Percentiles rank a stretch among this genome's conserved stretches.
These are phyloP conservation scores for Rheum nobile DNA, from an alignment of 148 eudicot species.

Conservation along the genomic window DNA sequence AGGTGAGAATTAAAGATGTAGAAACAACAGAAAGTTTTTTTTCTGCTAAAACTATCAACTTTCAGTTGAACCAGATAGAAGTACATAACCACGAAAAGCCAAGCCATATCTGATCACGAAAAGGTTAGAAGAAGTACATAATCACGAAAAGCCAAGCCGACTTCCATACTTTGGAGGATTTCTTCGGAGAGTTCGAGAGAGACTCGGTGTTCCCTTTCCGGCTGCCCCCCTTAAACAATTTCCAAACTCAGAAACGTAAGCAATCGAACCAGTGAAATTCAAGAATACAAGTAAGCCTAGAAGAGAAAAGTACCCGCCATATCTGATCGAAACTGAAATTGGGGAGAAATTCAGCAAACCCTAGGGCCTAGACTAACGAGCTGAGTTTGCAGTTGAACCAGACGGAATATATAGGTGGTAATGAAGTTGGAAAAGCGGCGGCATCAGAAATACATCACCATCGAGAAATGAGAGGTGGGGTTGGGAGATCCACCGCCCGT, in stretches of 20 bases:
- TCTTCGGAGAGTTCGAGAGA: slow-evolving; percentile 78
- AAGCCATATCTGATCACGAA: too few species aligned
- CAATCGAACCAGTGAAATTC: neutral
- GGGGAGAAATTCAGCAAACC: neutral
- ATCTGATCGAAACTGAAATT: neutral
- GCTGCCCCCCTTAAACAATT: slow-evolving; percentile 24
- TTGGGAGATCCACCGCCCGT: too few species aligned
- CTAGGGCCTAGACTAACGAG: neutral
- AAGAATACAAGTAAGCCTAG: neutral
- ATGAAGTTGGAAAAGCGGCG: too few species aligned
- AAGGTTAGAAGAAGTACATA: slow-evolving; percentile 29
- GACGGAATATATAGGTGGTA: too few species aligned
- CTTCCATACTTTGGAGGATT: slow-evolving; percentile 96
- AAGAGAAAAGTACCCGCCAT: neutral
- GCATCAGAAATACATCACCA: too few species aligned
- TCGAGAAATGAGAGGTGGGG: too few species aligned
- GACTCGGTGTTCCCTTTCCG: slow-evolving; percentile 75
- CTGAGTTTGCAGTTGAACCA: neutral
- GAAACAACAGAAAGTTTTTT: neutral
- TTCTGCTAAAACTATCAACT: neutral
- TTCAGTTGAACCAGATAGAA: neutral
- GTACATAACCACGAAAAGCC: slow-evolving; percentile 94
- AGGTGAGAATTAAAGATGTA: neutral
- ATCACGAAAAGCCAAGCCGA: slow-evolving; percentile 96
- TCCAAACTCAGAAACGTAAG: neutral